Evolutionary conservation across 2,329 filamentous ascomycete species (phyloP), one percentile per base, ranked within the genome.

Genomic region (Paraphoma sp.): DNA sequence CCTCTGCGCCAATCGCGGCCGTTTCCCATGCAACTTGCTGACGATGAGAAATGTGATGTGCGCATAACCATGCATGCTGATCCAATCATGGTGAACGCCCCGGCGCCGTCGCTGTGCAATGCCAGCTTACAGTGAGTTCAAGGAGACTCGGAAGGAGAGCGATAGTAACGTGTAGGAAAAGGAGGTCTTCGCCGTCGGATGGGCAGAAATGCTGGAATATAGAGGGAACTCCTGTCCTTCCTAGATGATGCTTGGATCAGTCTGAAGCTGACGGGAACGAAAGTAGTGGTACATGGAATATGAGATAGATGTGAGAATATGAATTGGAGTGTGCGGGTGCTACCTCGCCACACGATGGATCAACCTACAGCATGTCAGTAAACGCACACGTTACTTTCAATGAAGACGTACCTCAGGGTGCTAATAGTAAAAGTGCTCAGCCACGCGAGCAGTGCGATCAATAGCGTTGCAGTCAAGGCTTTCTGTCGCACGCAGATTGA

Each of bases 401-500:
- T 4, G 12, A 12, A 28, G 31, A 58, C 62, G 36, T 60, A 76
- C 74, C 76, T 73, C 49, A 77, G 57, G 16, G 74, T 77, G 77
- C 92, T 97, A 55, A 97, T 89, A 48, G 89, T 87, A 78, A 98
- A 96, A 18, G 92, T 97, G 75, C 90, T 84, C 58, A 94, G 85
- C 94, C 94, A 98, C n/a, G 92, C 89, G 57, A 96, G 82, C 55
- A 97, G 82, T 9, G 91, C 92, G 56, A 97, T 83, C 49, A 96
- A 81, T 66, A 97, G 83, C 51, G 96, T 90, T 7, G 86, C 89
- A 42, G 91, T 89, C 60, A 98, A 79, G 3, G 90, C 89, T 72
- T 88, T 87, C 64, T 90, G 86, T 43, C 87, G 81, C 45, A 78
- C 74, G 76, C 87, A 90, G 17, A 92, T 86, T 43, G 70, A 66